Evolutionary conservation across 108 stramenopile genomes (phyloP), one percentile per base, ranked within the genome.

Genomic region (Cyclotella sp.): DNA sequence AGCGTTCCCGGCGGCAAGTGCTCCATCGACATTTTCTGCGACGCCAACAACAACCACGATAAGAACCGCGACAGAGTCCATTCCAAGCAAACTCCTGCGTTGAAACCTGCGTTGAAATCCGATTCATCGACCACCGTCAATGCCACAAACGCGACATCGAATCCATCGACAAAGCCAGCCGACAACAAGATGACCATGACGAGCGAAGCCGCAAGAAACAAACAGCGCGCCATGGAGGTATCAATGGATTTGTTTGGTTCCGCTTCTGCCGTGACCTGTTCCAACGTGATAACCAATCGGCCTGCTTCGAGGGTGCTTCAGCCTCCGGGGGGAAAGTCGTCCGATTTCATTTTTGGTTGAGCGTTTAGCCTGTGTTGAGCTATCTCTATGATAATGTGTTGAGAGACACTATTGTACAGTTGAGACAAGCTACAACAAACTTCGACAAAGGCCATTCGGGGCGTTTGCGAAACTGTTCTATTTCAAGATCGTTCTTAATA

Each of bases 261-360:
- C 0, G 8, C 67, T 30, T 9, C 51, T 4, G 44, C 24, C 0
- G 61, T 7, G n/a, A 11, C 45, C 68, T 86, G 85, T 42, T 85
- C 71, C 72, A 88, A 92, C 67, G 91, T 92, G 18, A 66, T 90
- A 43, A 92, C 91, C 13, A 88, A 85, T 60, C 79, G 91, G 41
- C 88, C 91, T 19, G 88, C 92, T 10, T 81, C 79, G 6, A 76
- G 89, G 34, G 92, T 93, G 40, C 29, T 86, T 15, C 59, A 64
- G 46, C 88, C 88, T 26, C 88, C 89, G 11, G 92, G 92, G 9
- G 92, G 92, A 47, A 77, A 84, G 0, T 65, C 76, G 11, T 77
- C 77, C 0, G 75, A 84, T 54, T 67, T 75, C 61, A 68, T 61
- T 30, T 72, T 83, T 55, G 75, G 82, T 28, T 79, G 63, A 68